These are phyloP conservation scores for Pseudogymnoascus sp. DNA, from an alignment of 2,329 filamentous ascomycete genomes.

Conservation along the genomic window DNA sequence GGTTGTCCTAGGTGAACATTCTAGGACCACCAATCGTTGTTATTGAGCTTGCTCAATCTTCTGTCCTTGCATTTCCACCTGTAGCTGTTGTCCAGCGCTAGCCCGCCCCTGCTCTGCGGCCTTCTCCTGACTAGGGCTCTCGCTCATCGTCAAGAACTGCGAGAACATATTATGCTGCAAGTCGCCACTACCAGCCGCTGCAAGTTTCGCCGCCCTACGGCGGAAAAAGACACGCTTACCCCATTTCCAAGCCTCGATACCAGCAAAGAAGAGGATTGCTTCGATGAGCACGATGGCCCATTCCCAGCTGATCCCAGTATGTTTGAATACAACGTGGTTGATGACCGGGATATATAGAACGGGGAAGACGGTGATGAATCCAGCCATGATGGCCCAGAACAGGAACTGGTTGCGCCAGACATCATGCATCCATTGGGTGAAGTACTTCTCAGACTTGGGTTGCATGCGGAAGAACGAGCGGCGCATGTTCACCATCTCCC, in stretches of 20 bases:
- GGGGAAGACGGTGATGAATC: slow-evolving; percentile 50
- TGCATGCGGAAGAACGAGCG: slow-evolving; percentile 71
- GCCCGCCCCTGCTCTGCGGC: neutral
- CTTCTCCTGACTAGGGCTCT: neutral
- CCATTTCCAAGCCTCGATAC: slow-evolving; percentile 62
- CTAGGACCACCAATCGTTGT: slow-evolving; percentile 5
- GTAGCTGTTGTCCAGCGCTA: neutral
- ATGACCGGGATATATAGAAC: slow-evolving; percentile 62
- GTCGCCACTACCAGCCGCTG: neutral
- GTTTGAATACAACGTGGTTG: slow-evolving; percentile 59
- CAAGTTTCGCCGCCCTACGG: slow-evolving; percentile 11
- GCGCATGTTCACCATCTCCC: slow-evolving; percentile 69
- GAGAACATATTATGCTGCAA: slow-evolving; percentile 3
- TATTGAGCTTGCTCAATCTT: slow-evolving; percentile 5
- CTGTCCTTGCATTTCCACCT: neutral
- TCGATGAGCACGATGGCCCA: slow-evolving; percentile 61
- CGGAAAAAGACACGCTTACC: slow-evolving; percentile 51
- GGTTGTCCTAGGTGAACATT: slow-evolving; percentile 11
- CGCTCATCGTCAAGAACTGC: neutral
- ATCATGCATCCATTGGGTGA: slow-evolving; percentile 60
- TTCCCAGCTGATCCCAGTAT: slow-evolving; percentile 59
- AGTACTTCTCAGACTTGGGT: slow-evolving; percentile 50
- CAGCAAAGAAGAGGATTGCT: slow-evolving; percentile 53
- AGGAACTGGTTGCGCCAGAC: slow-evolving; percentile 68
- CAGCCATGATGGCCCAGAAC: slow-evolving; percentile 55